Conservation (phyloP, 768 basidiomycete species). For the Pisolithus microcarpus region DNA sequence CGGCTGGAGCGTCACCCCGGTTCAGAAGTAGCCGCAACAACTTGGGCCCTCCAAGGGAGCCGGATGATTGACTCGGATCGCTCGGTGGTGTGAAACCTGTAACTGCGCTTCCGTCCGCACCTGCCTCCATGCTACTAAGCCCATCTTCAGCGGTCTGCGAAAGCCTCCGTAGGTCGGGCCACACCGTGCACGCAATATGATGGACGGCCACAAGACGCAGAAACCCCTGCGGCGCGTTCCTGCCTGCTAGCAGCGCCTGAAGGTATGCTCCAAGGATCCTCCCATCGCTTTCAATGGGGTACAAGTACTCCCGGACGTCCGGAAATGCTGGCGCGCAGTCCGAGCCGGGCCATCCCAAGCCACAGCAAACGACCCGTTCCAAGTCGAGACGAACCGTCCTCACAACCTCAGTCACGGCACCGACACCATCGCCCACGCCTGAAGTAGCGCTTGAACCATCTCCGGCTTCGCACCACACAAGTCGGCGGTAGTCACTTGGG, state of each 20-base stretch:
- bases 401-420: slow-evolving; percentile 23
- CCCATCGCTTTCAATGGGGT: slow-evolving; percentile 59
- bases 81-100: background rate
- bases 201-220: slow-evolving; percentile 64
- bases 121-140: slow-evolving; percentile 22
- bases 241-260: slow-evolving; percentile 39
- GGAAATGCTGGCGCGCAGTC: background rate
- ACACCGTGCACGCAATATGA: slow-evolving; percentile 69
- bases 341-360: background rate
- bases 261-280: slow-evolving; percentile 61
- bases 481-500: slow-evolving; percentile 73
- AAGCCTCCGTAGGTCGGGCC: slow-evolving; percentile 51
- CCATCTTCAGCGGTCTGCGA: slow-evolving; percentile 7
- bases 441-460: slow-evolving; percentile 43
- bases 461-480: slow-evolving; percentile 75
- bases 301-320: slow-evolving; percentile 56
- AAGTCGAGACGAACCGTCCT: slow-evolving; percentile 49
- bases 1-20: slow-evolving; percentile 40
- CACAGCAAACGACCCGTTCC: slow-evolving; percentile 39
- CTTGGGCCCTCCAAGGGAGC: background rate
- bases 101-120: slow-evolving; percentile 41
- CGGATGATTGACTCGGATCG: background rate
- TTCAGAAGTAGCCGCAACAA: slow-evolving; percentile 18
- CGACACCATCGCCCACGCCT: background rate
- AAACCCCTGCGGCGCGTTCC: slow-evolving; percentile 43